A percentile compares a stretch with the other conserved stretches of the same genome.
These are phyloP conservation scores for Acanthamoeba polyphaga DNA, from an alignment of 208 protist species.

Conservation along the genomic window DNA sequence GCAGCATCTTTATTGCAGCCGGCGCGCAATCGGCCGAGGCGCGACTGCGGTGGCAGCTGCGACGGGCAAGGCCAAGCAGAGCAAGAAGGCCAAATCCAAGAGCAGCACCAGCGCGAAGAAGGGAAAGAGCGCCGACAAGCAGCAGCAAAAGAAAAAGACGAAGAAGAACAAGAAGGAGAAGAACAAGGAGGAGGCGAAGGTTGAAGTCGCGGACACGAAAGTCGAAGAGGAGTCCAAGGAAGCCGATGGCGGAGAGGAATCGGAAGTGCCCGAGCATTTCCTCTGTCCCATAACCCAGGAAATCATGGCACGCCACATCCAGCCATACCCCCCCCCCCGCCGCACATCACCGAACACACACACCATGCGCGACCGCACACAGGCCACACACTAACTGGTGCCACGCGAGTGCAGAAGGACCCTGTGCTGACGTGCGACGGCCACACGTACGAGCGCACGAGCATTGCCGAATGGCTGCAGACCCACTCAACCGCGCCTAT, in stretches of 20 bases:
- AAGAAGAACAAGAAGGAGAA: not conserved
- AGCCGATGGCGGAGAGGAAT: not conserved
- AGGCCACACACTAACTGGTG: not conserved
- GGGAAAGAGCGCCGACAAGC: not conserved
- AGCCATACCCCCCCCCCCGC: too few species aligned
- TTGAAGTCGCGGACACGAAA: not conserved
- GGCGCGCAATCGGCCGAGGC: not conserved
- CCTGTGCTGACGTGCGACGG: conserved; percentile 70
- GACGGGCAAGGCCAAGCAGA: not conserved
- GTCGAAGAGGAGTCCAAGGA: not conserved
- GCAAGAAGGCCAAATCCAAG: conserved; percentile 13
- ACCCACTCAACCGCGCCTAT: conserved; percentile 47
- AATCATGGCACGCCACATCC: conserved; percentile 45
- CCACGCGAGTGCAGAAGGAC: not conserved
- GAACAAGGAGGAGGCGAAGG: not conserved
- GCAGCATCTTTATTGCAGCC: conserved; percentile 46
- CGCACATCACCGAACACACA: too few species aligned
- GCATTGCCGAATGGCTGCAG: conserved; percentile 57
- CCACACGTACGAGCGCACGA: conserved; percentile 52
- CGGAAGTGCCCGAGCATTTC: conserved; percentile 48
- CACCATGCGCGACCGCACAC: not conserved
- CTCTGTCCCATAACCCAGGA: conserved; percentile 73
- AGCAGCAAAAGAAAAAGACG: not conserved
- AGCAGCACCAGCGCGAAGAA: not conserved
- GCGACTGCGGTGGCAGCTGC: too few species aligned